Evolutionary conservation across 805 yeast species (phyloP).

Genomic region (Yueomyces sp.): DNA sequence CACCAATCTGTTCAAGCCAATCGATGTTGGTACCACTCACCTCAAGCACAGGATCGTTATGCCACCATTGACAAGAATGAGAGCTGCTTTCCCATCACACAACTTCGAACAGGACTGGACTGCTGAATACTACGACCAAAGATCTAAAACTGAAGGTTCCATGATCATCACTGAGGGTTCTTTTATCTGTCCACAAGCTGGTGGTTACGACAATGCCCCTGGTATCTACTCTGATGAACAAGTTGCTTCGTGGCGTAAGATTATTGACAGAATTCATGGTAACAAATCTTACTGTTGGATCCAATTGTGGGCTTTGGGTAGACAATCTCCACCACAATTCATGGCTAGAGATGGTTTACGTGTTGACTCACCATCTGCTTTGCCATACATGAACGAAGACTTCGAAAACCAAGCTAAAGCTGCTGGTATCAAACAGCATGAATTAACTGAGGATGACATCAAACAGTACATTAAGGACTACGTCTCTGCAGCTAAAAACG

Average conservation of each 20-base stretch:
- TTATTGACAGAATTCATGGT: slow-evolving; percentile 35
- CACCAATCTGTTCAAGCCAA: slow-evolving; percentile 31
- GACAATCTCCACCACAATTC: slow-evolving; percentile 28
- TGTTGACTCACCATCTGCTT: slow-evolving; percentile 29
- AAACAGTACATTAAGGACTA: slow-evolving; percentile 28
- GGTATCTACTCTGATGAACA: slow-evolving; percentile 39
- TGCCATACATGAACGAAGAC: slow-evolving; percentile 22
- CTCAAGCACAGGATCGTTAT: slow-evolving; percentile 28
- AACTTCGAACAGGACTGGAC: slow-evolving; percentile 32
- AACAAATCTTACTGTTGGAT: slow-evolving; percentile 32
- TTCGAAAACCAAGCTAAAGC: slow-evolving; percentile 22
- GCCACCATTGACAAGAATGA: slow-evolving; percentile 35
- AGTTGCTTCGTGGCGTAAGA: slow-evolving; percentile 33
- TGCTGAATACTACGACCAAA: slow-evolving; percentile 40
- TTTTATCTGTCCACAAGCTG: slow-evolving; percentile 29
- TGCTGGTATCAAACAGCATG: slow-evolving; percentile 21
- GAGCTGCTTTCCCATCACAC: slow-evolving; percentile 27
- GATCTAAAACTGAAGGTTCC: slow-evolving; percentile 44
- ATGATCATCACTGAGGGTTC: slow-evolving; percentile 51
- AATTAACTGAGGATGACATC: slow-evolving; percentile 22
- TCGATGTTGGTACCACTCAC: slow-evolving; percentile 28
- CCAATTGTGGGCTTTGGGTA: slow-evolving; percentile 42
- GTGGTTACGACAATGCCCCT: slow-evolving; percentile 35
- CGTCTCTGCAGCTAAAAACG: slow-evolving; percentile 30
- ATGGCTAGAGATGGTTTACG: slow-evolving; percentile 25